Conservation (phyloP, 73 alveolate species). For the Symbiodinium natans region DNA sequence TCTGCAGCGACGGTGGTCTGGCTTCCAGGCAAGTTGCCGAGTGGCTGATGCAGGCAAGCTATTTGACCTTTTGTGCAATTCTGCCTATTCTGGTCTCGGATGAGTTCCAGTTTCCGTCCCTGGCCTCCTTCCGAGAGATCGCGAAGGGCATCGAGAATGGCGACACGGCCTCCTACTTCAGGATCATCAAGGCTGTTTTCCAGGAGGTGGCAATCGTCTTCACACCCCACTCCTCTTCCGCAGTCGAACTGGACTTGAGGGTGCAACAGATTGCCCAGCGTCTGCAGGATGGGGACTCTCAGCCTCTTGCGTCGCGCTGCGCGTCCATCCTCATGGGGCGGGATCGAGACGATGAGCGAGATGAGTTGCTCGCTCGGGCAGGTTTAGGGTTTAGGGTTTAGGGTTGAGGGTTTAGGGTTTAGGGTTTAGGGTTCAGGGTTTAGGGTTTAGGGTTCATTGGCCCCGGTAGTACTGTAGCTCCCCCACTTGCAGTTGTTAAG, state of each 20-base stretch:
- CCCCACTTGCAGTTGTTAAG: no score
- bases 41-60: slow-evolving; percentile 20
- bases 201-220: not conserved
- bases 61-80: not conserved
- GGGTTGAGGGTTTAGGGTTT: no score
- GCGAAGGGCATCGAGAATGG: not conserved
- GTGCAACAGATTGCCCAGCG: not conserved
- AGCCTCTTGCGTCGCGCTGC: slow-evolving; percentile 5
- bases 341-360: not conserved
- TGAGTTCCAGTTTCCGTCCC: not conserved
- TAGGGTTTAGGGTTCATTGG: no score
- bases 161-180: slow-evolving; percentile 2
- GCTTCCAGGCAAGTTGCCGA: slow-evolving; percentile 1
- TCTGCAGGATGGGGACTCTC: not conserved
- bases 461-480: no score
- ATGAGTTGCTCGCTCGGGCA: not conserved
- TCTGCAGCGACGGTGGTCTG: not conserved
- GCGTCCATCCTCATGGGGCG: not conserved
- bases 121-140: not conserved
- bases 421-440: no score
- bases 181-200: slow-evolving; percentile 7
- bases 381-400: no score
- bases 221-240: slow-evolving; percentile 9
- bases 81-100: not conserved
- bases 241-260: no score